These are phyloP conservation scores for Pseudogymnoascus destructans DNA, from an alignment of 2,329 filamentous ascomycete genomes.

Conservation along the genomic window DNA sequence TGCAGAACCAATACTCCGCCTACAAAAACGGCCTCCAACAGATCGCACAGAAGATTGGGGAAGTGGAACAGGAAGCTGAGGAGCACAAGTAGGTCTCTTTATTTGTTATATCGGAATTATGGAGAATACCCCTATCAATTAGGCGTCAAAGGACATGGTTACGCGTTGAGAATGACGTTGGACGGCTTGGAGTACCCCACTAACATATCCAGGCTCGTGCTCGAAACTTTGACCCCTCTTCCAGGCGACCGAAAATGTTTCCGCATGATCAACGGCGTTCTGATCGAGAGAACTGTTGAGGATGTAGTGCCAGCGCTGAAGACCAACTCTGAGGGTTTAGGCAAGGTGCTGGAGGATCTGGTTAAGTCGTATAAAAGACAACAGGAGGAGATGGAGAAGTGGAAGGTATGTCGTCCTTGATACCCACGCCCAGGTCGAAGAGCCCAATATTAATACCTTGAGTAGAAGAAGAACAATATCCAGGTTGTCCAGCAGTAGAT, in stretches of 20 bases:
- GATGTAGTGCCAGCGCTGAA: conserved; percentile 84
- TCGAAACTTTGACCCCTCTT: conserved; percentile 79
- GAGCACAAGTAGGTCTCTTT: conserved; percentile 75
- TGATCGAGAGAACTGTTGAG: conserved; percentile 86
- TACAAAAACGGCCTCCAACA: conserved; percentile 74
- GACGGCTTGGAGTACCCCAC: neutral
- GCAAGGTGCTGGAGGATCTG: conserved; percentile 85
- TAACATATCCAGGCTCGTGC: conserved; percentile 56
- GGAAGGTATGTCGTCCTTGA: conserved; percentile 62
- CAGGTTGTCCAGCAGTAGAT: conserved; percentile 65
- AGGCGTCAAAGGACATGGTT: neutral
- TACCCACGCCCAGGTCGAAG: neutral
- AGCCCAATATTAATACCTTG: neutral
- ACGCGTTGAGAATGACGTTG: neutral
- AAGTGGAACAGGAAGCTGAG: conserved; percentile 93
- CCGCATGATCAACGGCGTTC: conserved; percentile 93
- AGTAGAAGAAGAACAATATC: conserved; percentile 78
- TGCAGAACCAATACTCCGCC: conserved; percentile 67
- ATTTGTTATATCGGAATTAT: conserved; percentile 8
- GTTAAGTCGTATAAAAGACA: conserved; percentile 94
- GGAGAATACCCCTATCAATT: neutral
- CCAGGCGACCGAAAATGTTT: conserved; percentile 87
- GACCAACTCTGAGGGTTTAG: conserved; percentile 87
- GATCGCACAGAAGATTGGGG: conserved; percentile 89
- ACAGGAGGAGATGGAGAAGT: conserved; percentile 90